A percentile compares a stretch with the other conserved stretches of the same genome.
phyloP scores from a whole-genome alignment of 2,329 filamentous ascomycete species.

The Fusarium longipes region DNA sequence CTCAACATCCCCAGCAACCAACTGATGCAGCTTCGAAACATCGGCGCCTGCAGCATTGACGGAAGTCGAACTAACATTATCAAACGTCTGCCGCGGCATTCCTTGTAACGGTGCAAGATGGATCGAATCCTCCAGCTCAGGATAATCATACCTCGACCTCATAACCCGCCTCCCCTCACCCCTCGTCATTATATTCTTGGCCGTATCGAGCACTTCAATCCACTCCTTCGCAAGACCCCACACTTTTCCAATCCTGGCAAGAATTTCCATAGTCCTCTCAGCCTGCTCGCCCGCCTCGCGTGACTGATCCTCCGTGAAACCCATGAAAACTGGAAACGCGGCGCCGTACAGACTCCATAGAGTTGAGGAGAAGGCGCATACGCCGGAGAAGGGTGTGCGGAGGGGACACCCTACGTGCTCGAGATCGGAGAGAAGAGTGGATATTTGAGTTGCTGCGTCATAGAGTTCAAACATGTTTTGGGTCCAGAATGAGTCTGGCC shows the following conservation, averaged over 20 bases:
- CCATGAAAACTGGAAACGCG: slow-evolving; percentile 38
- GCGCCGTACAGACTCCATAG: slow-evolving; percentile 40
- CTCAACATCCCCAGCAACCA: neutral
- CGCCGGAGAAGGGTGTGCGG: slow-evolving; percentile 37
- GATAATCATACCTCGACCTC: slow-evolving; percentile 43
- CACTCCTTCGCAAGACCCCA: slow-evolving; percentile 45
- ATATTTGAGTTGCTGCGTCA: slow-evolving; percentile 41
- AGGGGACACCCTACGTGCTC: slow-evolving; percentile 37
- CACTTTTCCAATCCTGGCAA: slow-evolving; percentile 29
- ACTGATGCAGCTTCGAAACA: slow-evolving; percentile 5
- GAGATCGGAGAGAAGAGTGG: slow-evolving; percentile 35
- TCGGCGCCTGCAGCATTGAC: neutral
- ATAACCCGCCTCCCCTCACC: slow-evolving; percentile 22
- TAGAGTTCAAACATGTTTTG: slow-evolving; percentile 35
- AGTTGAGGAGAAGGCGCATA: slow-evolving; percentile 38
- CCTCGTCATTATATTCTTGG: slow-evolving; percentile 30
- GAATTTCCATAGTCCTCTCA: slow-evolving; percentile 16
- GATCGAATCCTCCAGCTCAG: slow-evolving; percentile 41
- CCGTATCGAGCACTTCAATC: slow-evolving; percentile 42
- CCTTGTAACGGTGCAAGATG: slow-evolving; percentile 41
- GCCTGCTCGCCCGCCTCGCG: slow-evolving; percentile 27
- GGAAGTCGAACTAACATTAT: neutral
- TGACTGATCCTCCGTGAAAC: slow-evolving; percentile 11
- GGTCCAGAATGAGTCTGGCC: slow-evolving; percentile 37
- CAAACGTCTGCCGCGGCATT: slow-evolving; percentile 38